A percentile compares a stretch with the other conserved stretches of the same genome.
Conservation (phyloP, 495 filamentous ascomycete genomes). For the Annulohypoxylon stygium region DNA sequence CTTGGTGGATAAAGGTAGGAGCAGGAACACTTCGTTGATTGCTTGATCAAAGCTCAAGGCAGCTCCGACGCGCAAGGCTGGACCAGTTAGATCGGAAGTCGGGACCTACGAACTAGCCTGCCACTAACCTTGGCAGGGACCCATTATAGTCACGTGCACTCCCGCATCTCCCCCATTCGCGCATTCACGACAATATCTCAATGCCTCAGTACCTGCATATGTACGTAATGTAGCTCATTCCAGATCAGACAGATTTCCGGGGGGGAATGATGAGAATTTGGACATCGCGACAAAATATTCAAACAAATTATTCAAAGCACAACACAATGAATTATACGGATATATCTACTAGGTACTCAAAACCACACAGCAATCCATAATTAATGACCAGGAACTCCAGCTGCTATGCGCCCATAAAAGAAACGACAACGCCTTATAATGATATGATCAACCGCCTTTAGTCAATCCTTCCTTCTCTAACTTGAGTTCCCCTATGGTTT, state of each 20-base stretch:
- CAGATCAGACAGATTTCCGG: background rate
- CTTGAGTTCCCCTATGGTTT: constrained; percentile 42
- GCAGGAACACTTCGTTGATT: constrained; percentile 31
- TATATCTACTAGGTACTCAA: background rate
- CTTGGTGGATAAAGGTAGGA: constrained; percentile 19
- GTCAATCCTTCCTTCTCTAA: constrained; percentile 58
- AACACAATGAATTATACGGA: background rate
- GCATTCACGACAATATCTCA: background rate
- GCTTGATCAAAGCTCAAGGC: constrained; percentile 60
- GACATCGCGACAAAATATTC: too few relatives aligned
- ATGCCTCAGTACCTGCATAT: constrained; percentile 21
- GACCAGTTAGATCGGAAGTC: constrained; percentile 20
- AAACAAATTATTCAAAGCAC: too few relatives aligned
- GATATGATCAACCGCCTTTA: constrained; percentile 31
- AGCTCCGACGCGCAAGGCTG: constrained; percentile 60
- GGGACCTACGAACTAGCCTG: constrained; percentile 22
- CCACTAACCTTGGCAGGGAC: constrained; percentile 22
- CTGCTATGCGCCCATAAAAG: constrained; percentile 30
- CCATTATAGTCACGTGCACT: constrained; percentile 50
- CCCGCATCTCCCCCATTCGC: background rate
- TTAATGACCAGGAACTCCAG: constrained; percentile 28
- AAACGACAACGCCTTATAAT: constrained; percentile 12
- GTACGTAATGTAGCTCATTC: constrained; percentile 5
- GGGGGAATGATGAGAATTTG: too few relatives aligned
- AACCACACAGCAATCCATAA: background rate